Percentiles rank a stretch among this genome's conserved stretches.
These are phyloP conservation scores for Spizellomyces sp. DNA, from an alignment of 192 early-diverging fungal species.

Conservation along the genomic window DNA sequence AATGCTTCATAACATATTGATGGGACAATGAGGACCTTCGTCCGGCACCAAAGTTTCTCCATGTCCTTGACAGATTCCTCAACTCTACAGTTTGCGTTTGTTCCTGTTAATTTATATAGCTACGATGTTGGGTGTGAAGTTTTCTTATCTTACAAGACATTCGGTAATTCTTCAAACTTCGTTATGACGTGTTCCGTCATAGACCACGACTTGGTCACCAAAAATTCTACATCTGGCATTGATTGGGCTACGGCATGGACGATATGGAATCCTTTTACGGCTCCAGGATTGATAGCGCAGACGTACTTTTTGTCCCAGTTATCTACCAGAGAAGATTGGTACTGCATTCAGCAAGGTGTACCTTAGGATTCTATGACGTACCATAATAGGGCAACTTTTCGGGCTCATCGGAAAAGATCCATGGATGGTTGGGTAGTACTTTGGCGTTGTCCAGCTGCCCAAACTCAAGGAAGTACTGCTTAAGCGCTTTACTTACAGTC, in stretches of 20 bases:
- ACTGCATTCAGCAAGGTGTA: not conserved
- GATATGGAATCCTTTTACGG: slow-evolving; percentile 26
- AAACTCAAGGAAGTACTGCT: slow-evolving; percentile 19
- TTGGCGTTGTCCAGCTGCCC: slow-evolving; percentile 16
- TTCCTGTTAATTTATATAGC: not conserved
- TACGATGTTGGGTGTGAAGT: not conserved
- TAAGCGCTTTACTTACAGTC: slow-evolving; percentile 28
- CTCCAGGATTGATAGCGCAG: slow-evolving; percentile 29
- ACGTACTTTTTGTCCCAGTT: slow-evolving; percentile 25
- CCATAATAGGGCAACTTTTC: slow-evolving; percentile 14
- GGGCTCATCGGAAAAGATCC: slow-evolving; percentile 20
- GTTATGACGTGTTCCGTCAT: slow-evolving; percentile 3
- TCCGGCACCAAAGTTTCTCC: slow-evolving; percentile 18
- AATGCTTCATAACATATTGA: slow-evolving; percentile 27
- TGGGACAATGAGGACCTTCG: slow-evolving; percentile 24
- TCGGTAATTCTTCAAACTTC: slow-evolving; percentile 17
- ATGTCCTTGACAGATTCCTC: slow-evolving; percentile 20
- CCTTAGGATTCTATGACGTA: not conserved
- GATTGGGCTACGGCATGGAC: slow-evolving; percentile 6
- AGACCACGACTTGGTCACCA: slow-evolving; percentile 30
- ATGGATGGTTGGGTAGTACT: slow-evolving; percentile 28
- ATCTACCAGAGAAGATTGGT: slow-evolving; percentile 4
- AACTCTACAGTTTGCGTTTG: not conserved
- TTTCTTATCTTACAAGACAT: slow-evolving; percentile 17
- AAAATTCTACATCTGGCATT: slow-evolving; percentile 18